Evolutionary conservation across 2,329 filamentous ascomycete species (phyloP), one percentile per base, ranked within the genome.

Genomic region (Aspergillus terreus): DNA sequence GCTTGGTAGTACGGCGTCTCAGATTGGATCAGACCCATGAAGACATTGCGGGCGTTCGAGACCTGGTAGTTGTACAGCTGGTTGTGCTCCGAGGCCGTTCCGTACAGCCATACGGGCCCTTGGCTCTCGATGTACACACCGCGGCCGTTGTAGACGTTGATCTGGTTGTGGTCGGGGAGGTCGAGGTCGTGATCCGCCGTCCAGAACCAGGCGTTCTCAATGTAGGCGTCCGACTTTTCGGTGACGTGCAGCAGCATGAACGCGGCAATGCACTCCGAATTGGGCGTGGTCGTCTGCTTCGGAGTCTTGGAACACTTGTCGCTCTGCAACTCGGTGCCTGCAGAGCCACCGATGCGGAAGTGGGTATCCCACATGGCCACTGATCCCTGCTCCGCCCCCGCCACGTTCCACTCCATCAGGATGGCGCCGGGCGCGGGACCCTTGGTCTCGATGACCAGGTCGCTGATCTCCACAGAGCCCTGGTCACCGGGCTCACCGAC

Each of bases 281-380:
- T 84, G 58, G 85, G 80, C 3, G 73, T 69, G 46, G 87, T 83
- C 5, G 78, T 80, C 12, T 77, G 73, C 46, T 79, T 77, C 40
- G 88, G 87, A 56, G 85, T 88, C 80, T 95, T 95, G 69, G 82
- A 72, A 76, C 92, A 96, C 50, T 79, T 85, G 69, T 89, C 80
- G 15, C 86, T 87, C 72, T 95, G 89, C 14, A 97, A 81, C 58
- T 88, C 74, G 25, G 92, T 95, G 54, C 92, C 92, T 4, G 88
- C 86, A 49, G 86, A 85, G 41, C 94, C 94, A 62, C 91, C 92
- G 62, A 99, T 83, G 65, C 94, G 90, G 75, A 94, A 87, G 77
- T 99, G 94, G n/a, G 92, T 86, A 64, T 99, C 94, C 89, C 92
- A 99, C 73, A 96, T 85, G 56, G 84, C 92, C 17, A 85, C 85